A percentile compares a stretch with the other conserved stretches of the same genome.
These are phyloP conservation scores for Talaromyces sp. DNA, from an alignment of 2,329 filamentous ascomycete species.

Conservation along the genomic window DNA sequence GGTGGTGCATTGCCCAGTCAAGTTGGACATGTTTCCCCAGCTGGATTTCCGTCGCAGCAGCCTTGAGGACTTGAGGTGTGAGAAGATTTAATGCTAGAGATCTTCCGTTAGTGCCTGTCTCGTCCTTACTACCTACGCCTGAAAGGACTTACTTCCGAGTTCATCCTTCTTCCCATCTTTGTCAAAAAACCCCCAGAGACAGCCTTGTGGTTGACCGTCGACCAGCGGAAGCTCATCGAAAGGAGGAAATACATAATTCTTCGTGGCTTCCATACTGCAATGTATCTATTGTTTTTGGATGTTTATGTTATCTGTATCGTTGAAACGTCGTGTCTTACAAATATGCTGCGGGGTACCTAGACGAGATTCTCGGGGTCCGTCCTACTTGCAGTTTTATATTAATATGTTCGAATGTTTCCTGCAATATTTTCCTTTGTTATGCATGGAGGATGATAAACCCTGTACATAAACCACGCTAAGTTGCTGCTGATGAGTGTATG, in stretches of 20 bases:
- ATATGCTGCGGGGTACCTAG: not conserved
- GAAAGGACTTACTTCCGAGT: not conserved
- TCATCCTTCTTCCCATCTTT: not conserved
- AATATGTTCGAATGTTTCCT: too few species aligned
- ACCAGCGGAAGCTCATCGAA: not conserved
- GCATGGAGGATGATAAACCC: not conserved
- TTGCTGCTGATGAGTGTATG: too few species aligned
- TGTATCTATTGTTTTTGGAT: not conserved
- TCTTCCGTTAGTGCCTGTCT: not conserved
- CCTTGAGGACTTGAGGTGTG: not conserved
- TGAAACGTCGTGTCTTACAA: not conserved
- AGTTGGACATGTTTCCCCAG: not conserved
- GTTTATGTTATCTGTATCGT: not conserved
- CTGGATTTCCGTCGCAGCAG: not conserved
- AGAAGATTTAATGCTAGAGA: not conserved
- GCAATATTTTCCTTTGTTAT: not conserved
- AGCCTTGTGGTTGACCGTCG: not conserved
- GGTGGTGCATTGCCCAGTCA: not conserved
- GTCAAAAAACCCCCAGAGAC: constrained; percentile 1
- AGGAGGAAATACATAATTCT: not conserved
- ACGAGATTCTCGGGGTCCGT: not conserved
- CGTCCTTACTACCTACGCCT: not conserved
- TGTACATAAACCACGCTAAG: not conserved
- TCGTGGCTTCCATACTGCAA: not conserved
- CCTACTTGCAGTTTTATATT: too few species aligned